Evolutionary conservation across 768 basidiomycete genomes (phyloP), one percentile per base, ranked within the genome.

Genomic region (Rossbeevera mucosa): DNA sequence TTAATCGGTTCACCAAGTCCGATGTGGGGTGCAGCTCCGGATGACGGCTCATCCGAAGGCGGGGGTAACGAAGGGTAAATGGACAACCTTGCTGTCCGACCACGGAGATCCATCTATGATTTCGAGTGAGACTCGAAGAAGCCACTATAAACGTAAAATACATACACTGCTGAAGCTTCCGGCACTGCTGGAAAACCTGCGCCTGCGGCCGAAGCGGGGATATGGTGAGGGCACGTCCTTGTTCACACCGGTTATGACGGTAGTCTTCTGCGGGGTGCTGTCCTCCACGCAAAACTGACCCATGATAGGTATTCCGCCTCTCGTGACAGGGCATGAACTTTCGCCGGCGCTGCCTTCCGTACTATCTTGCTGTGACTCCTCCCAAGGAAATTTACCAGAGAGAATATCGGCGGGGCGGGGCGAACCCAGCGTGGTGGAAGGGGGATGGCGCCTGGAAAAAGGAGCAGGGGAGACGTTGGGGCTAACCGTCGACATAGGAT

Each of bases 401-500:
- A 88, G 73, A 51, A 88, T 88, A 60, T 88, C 86, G 22, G 80
- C 78, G 13, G 85, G 84, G 14, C 76, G 77, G n/a, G 81, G 81
- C 21, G 76, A 73, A 58, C 74, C 64, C 44, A 66, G 52, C 54
- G 59, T n/a, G 51, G 63, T 59, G 54, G 64, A 50, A 28, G 59
- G 25, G 47, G 66, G 66, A 33, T 69, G 63, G 48, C 55, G 64
- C 51, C 69, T 70, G 62, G 70, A 56, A 40, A 67, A 69, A 5
- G 55, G 72, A 14, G 70, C 62, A 30, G 80, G 80, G 50, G 77
- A 77, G 12, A 75, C 74, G 33, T 72, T 69, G 0, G 82, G 80
- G 53, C 80, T 83, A 63, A 90, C 76, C 7, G 85, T 89, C n/a
- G 84, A 88, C 62, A 85, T 69, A 46, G 88, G 88, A 53, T 90